phyloP scores from a whole-genome alignment of 1,284 basidiomycete genomes.

The Chiua sp. region DNA sequence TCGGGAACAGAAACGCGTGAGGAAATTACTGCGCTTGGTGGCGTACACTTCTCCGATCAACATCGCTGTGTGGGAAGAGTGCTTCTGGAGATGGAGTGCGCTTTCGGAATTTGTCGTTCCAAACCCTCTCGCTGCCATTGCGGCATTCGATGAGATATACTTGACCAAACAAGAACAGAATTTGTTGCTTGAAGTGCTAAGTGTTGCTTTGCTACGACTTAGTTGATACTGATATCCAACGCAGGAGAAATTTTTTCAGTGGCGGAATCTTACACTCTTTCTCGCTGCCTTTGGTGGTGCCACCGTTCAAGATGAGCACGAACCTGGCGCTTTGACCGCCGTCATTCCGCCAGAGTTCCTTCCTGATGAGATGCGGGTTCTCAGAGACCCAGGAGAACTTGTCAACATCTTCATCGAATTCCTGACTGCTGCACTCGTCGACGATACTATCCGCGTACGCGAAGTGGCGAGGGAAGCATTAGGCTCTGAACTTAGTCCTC shows the following conservation, averaged over 20 bases:
- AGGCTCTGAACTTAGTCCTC: constrained; percentile 77
- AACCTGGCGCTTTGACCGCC: constrained; percentile 53
- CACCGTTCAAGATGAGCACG: constrained; percentile 60
- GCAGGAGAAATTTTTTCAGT: constrained; percentile 79
- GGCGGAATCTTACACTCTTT: constrained; percentile 89
- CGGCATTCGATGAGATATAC: constrained; percentile 41
- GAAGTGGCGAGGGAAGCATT: constrained; percentile 83
- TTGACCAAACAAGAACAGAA: constrained; percentile 41
- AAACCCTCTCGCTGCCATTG: constrained; percentile 38
- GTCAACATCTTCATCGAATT: constrained; percentile 71
- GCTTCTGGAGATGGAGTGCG: constrained; percentile 70
- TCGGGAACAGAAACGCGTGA: constrained; percentile 80
- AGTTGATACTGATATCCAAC: constrained; percentile 16
- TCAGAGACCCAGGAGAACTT: constrained; percentile 60
- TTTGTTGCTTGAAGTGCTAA: constrained; percentile 47
- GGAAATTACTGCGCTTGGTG: constrained; percentile 71
- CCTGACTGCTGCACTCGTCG: constrained; percentile 72
- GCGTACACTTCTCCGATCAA: constrained; percentile 68
- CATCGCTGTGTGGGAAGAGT: constrained; percentile 83
- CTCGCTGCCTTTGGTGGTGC: constrained; percentile 78
- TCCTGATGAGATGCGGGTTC: constrained; percentile 72
- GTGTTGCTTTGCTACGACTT: not conserved
- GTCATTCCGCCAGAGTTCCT: constrained; percentile 66
- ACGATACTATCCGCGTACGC: constrained; percentile 66
- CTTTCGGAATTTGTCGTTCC: constrained; percentile 56